These are phyloP conservation scores for Zygosaccharomyces pseudobailii DNA, from an alignment of 1,139 yeast genomes.

Conservation along the genomic window DNA sequence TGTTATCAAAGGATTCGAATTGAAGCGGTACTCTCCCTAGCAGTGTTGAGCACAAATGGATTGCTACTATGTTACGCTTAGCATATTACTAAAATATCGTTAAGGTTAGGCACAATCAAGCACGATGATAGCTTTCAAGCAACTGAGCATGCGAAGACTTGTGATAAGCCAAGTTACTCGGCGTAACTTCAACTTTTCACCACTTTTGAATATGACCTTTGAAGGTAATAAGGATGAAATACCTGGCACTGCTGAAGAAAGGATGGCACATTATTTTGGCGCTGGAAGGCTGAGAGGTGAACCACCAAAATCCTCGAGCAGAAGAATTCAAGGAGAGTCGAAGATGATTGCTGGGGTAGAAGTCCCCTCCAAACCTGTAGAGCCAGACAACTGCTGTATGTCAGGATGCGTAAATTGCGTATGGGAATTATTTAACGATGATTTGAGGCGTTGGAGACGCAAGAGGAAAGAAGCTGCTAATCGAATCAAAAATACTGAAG, in stretches of 20 bases:
- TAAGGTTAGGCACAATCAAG: not conserved
- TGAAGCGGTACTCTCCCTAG: not conserved
- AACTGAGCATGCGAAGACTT: not conserved
- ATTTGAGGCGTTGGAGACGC: slow-evolving; percentile 72
- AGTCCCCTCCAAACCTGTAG: slow-evolving; percentile 77
- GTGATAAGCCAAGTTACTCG: not conserved
- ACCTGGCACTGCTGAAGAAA: slow-evolving; percentile 42
- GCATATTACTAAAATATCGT: no score
- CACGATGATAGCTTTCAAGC: not conserved
- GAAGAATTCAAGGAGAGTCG: slow-evolving; percentile 41
- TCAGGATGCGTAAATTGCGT: slow-evolving; percentile 96
- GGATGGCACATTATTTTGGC: slow-evolving; percentile 52
- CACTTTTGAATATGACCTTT: slow-evolving; percentile 32
- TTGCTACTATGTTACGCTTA: not conserved
- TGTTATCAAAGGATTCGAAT: not conserved
- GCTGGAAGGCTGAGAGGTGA: slow-evolving; percentile 52
- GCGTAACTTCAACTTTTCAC: slow-evolving; percentile 3
- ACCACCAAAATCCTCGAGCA: slow-evolving; percentile 46
- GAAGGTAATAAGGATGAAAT: slow-evolving; percentile 46
- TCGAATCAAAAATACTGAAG: slow-evolving; percentile 45
- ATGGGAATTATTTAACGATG: slow-evolving; percentile 90
- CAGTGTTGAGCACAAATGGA: not conserved
- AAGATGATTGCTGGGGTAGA: slow-evolving; percentile 62
- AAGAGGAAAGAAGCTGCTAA: slow-evolving; percentile 57
- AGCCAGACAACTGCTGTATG: slow-evolving; percentile 97